These are phyloP conservation scores for Pleurozium schreberi DNA, from an alignment of 225 moss, liverwort and hornwort genomes.

Conservation along the genomic window DNA sequence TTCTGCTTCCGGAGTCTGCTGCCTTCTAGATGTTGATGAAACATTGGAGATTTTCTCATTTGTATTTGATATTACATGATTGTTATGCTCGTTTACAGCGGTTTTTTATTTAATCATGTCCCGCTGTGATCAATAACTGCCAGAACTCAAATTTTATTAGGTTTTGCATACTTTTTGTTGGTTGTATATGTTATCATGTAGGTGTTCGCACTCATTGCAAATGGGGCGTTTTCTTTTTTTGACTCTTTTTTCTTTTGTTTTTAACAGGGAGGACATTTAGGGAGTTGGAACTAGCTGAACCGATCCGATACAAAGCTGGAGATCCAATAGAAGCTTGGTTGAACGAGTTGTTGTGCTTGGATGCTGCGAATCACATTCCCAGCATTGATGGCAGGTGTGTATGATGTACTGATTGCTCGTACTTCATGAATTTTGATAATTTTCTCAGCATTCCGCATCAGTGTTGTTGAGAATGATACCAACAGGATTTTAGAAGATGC, in stretches of 20 bases:
- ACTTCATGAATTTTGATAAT: not conserved
- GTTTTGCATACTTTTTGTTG: not conserved
- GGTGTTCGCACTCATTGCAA: not conserved
- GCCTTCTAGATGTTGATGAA: not conserved
- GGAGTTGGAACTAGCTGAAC: constrained; percentile 83
- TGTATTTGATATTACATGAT: not conserved
- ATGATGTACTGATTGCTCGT: not conserved
- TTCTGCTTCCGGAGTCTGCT: not conserved
- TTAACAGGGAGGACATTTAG: constrained; percentile 75
- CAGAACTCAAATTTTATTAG: not conserved
- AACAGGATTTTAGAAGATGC: too few species aligned
- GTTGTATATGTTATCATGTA: not conserved
- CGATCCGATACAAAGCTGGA: constrained; percentile 87
- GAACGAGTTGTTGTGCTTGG: constrained; percentile 76
- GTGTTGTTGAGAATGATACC: not conserved
- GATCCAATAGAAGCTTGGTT: constrained; percentile 93
- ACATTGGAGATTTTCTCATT: not conserved
- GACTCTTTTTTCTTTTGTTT: too few species aligned
- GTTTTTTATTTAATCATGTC: not conserved
- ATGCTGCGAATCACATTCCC: constrained; percentile 89
- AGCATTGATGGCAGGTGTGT: constrained; percentile 64
- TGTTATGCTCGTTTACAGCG: not conserved
- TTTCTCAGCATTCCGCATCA: not conserved
- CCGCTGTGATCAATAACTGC: not conserved
- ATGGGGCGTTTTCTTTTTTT: not conserved